These are phyloP conservation scores for Xylaria polymorpha DNA, from an alignment of 2,329 filamentous ascomycete genomes.

Conservation along the genomic window DNA sequence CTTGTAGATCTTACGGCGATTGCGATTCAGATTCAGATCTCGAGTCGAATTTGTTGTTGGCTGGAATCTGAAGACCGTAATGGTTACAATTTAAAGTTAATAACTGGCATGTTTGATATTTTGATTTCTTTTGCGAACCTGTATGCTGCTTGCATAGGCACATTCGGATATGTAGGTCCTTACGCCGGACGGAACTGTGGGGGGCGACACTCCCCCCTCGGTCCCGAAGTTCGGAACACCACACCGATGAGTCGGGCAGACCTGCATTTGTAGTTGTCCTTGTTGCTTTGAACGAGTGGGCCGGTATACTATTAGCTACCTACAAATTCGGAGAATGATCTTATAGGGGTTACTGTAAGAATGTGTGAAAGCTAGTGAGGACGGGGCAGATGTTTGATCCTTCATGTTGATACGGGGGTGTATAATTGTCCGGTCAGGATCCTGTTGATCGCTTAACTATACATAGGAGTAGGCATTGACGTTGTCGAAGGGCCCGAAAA, in stretches of 20 bases:
- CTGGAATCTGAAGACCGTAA: background rate
- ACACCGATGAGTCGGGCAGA: too few species aligned
- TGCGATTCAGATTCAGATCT: background rate
- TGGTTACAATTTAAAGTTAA: background rate
- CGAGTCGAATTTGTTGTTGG: background rate
- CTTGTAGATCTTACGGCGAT: background rate
- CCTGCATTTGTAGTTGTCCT: background rate
- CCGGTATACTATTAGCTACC: background rate
- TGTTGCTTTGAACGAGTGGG: background rate
- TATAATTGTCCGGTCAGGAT: background rate
- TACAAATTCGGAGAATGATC: background rate
- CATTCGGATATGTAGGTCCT: background rate
- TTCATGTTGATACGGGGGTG: background rate
- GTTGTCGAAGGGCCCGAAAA: background rate
- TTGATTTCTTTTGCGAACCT: background rate
- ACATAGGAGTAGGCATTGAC: background rate
- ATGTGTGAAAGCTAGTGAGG: background rate
- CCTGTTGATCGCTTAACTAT: background rate
- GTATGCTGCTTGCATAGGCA: background rate
- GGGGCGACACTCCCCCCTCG: background rate
- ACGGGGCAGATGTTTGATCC: background rate
- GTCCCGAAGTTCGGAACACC: background rate
- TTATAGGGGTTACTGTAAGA: background rate
- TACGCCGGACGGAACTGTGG: conserved; percentile 10
- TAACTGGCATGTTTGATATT: background rate